phyloP scores from a whole-genome alignment of 805 yeast genomes.

The Ogataea degrootiae region DNA sequence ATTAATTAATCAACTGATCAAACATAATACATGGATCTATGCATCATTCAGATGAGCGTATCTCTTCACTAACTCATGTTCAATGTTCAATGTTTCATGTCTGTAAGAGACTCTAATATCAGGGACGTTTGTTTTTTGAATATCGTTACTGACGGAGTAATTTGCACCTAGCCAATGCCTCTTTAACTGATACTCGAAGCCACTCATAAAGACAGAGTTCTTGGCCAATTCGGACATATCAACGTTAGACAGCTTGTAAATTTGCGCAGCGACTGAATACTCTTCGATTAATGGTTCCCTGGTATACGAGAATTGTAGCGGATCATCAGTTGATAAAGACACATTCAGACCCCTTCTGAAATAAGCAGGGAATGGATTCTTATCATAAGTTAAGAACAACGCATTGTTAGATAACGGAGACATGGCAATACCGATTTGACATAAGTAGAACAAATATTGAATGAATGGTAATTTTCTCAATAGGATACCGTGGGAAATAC shows the following conservation, averaged over 20 bases:
- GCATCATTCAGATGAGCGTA: conserved; percentile 35
- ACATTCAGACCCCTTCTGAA: conserved; percentile 93
- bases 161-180: conserved; percentile 87
- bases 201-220: conserved; percentile 89
- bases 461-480: conserved; percentile 91
- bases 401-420: conserved; percentile 97
- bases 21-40: neutral
- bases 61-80: conserved; percentile 60
- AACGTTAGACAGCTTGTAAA: conserved; percentile 87
- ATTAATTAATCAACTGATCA: no score
- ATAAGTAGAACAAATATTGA: conserved; percentile 88
- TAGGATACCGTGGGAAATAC: conserved; percentile 92
- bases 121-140: conserved; percentile 94
- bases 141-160: conserved; percentile 66
- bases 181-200: conserved; percentile 84
- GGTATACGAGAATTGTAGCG: conserved; percentile 93
- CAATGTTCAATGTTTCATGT: conserved; percentile 70
- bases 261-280: conserved; percentile 97
- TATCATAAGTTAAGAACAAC: conserved; percentile 88
- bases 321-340: conserved; percentile 94
- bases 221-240: conserved; percentile 97
- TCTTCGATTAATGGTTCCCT: conserved; percentile 97
- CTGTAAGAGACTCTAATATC: conserved; percentile 81
- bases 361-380: conserved; percentile 89
- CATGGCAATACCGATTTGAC: conserved; percentile 97